A percentile compares a stretch with the other conserved stretches of the same genome.
Conservation (phyloP, 2,329 filamentous ascomycete genomes). For the Elsinoe necatrix region DNA sequence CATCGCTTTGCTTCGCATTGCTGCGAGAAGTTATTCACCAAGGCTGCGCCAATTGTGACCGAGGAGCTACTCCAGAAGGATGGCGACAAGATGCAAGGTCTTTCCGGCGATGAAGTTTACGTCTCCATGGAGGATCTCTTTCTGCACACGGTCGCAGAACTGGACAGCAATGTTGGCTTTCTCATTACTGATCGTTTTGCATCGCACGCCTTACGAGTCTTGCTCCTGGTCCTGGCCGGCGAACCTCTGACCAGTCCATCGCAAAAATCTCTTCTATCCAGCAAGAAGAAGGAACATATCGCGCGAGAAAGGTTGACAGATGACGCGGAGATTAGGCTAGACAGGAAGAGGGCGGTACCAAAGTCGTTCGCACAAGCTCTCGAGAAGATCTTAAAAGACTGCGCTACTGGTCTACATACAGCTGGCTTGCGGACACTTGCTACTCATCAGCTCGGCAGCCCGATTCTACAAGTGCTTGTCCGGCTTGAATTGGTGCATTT, state of each 20-base stretch:
- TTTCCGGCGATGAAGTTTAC: constrained; percentile 43
- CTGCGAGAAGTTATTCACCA: constrained; percentile 84
- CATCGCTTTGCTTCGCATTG: constrained; percentile 97
- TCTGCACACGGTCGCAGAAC: constrained; percentile 71
- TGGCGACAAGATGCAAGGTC: constrained; percentile 33
- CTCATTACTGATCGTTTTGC: constrained; percentile 82
- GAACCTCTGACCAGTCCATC: constrained; percentile 63
- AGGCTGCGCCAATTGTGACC: constrained; percentile 69
- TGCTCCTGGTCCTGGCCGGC: constrained; percentile 78
- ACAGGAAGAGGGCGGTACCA: constrained; percentile 52
- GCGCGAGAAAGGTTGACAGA: constrained; percentile 50
- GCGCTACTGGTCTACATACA: constrained; percentile 64
- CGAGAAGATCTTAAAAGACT: constrained; percentile 72
- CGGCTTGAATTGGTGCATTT: constrained; percentile 75
- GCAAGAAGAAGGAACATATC: constrained; percentile 84
- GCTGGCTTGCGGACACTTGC: constrained; percentile 76
- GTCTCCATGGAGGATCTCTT: constrained; percentile 77
- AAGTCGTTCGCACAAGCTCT: constrained; percentile 67
- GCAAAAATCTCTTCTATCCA: constrained; percentile 69
- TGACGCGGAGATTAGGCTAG: constrained; percentile 26
- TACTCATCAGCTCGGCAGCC: constrained; percentile 83
- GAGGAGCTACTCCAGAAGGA: constrained; percentile 53
- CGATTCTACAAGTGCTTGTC: constrained; percentile 81
- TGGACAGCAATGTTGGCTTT: constrained; percentile 76
- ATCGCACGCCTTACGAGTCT: constrained; percentile 79